phyloP scores from a whole-genome alignment of 257 asterid species.

The Asclepias syriaca region DNA sequence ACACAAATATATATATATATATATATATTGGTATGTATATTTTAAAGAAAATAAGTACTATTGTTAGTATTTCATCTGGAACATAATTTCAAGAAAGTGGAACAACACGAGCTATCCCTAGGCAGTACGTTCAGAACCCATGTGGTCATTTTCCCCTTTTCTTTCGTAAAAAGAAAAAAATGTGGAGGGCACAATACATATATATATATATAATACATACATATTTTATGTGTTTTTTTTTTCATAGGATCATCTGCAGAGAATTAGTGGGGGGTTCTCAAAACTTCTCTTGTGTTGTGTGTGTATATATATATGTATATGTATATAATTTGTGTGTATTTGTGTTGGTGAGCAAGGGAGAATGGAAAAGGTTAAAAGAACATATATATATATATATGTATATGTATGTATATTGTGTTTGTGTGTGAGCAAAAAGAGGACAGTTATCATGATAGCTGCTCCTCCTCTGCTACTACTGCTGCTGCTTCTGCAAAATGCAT shows the following conservation, averaged over 20 bases:
- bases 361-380: not conserved
- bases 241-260: constrained; percentile 1
- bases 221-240: too few species aligned
- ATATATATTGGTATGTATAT: too few species aligned
- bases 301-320: not conserved
- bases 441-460: constrained; percentile 10
- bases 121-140: constrained; percentile 12
- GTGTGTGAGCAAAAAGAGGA: constrained; percentile 7
- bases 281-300: not conserved
- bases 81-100: constrained; percentile 7
- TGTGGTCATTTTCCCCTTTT: constrained; percentile 3
- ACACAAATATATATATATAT: too few species aligned
- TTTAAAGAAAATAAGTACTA: not conserved
- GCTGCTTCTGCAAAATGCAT: constrained; percentile 6
- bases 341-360: not conserved
- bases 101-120: constrained; percentile 7
- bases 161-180: too few species aligned
- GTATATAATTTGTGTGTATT: too few species aligned
- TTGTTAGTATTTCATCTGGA: not conserved
- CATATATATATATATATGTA: too few species aligned
- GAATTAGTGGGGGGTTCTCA: not conserved
- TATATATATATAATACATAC: too few species aligned
- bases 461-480: not conserved
- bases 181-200: not conserved
- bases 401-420: not conserved